phyloP scores from a whole-genome alignment of 176 grass and related monocot genomes.

The Oryza punctata region DNA sequence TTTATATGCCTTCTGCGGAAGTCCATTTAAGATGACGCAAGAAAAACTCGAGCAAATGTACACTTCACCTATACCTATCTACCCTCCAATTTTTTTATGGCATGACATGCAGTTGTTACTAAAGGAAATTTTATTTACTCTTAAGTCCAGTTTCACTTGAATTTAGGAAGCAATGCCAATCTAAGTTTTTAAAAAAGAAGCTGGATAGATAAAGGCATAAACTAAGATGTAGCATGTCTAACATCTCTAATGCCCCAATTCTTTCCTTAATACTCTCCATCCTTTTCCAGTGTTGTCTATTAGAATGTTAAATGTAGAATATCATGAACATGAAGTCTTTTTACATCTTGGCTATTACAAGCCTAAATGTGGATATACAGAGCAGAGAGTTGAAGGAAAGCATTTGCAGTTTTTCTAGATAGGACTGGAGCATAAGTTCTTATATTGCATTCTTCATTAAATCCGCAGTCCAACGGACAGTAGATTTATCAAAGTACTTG shows the following conservation, averaged over 20 bases:
- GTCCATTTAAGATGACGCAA: conserved; percentile 14
- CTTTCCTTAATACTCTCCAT: conserved; percentile 1
- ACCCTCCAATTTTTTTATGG: not conserved
- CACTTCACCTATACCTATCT: not conserved
- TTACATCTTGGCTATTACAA: conserved; percentile 5
- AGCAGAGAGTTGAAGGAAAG: conserved; percentile 1
- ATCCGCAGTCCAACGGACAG: not conserved
- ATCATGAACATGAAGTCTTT: not conserved
- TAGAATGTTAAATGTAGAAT: not conserved
- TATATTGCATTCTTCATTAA: not conserved
- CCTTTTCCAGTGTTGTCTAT: not conserved
- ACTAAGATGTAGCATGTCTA: not conserved
- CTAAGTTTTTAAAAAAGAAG: not conserved
- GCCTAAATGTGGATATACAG: not conserved
- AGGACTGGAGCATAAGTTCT: not conserved
- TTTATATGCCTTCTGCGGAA: conserved; percentile 29
- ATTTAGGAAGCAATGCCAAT: conserved; percentile 7
- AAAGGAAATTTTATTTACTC: conserved; percentile 1
- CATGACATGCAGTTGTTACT: not conserved
- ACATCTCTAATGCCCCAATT: not conserved
- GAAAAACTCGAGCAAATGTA: not conserved
- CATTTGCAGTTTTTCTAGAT: not conserved
- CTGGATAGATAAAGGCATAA: conserved; percentile 1
- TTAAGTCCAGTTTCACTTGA: not conserved
- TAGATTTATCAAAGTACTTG: conserved; percentile 1